Base-by-base conservation (phyloP, 2,329 filamentous ascomycete genomes). In the Metarhizium humberi region DNA sequence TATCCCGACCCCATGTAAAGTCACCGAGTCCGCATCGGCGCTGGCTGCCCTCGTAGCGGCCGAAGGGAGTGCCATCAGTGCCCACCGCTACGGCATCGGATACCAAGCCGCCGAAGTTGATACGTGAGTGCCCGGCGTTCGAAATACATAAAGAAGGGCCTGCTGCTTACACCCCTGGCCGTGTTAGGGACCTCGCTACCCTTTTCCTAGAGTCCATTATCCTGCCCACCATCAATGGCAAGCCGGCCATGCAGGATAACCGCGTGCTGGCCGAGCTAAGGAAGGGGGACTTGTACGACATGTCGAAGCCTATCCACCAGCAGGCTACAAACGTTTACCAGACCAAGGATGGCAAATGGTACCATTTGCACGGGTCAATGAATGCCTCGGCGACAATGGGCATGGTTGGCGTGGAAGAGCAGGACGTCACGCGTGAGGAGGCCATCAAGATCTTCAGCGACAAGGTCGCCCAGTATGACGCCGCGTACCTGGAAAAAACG, bases 301-400 rank as follows among this genome's bases (percentile, higher is more conserved):
- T 45, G 52, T 59, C 60, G 50, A 60, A 60, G 34, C 63, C 65
- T 13, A 70, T 66, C 58, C 63, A 66, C 6, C 62, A 65, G 4
- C 59, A 68, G 13, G 64, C 67, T 4, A 70, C 69, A 0, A 69
- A 68, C 25, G 61, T 70, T 6, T 71, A 71, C 53, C 62, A 64
- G 42, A 69, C 69, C 1, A 64, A 64, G 13, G 68, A 70, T 32
- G 65, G 65, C 0, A 60, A 66, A 7, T 71, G 64, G 62, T 71
- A 69, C 52, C 69, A 71, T 38, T 56, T 70, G 2, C 69, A 71
- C 49, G 69, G 69, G 1, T 65, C 68, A 1, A 56, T 71, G 48
- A 63, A 71, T 30, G 63, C 69, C 11, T 56, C 52, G 7, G 57
- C 58, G 3, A 66, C 62, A 16, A 57, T 71, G 60, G 50, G 55